phyloP scores from a whole-genome alignment of 164 flowering plant genomes.

The Piper betle region DNA sequence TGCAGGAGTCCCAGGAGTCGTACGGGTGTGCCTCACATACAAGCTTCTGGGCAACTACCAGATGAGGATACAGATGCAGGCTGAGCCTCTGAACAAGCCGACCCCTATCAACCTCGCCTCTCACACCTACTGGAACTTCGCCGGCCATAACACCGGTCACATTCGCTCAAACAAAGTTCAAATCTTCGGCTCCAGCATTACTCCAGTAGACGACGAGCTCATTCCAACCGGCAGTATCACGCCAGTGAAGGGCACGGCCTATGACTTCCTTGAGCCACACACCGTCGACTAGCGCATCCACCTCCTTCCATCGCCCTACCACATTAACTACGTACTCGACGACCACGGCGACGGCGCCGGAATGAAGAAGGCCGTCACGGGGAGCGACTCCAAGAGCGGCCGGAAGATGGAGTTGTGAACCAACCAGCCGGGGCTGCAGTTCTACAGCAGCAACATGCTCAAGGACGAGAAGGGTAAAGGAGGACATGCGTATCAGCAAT shows the following conservation, averaged over 20 bases:
- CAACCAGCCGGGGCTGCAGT: conserved; percentile 55
- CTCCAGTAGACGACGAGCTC: conserved; percentile 43
- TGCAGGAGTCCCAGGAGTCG: conserved; percentile 65
- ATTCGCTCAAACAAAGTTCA: conserved; percentile 41
- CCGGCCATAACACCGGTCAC: conserved; percentile 54
- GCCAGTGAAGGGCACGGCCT: conserved; percentile 53
- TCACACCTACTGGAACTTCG: conserved; percentile 73
- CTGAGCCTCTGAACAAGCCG: conserved; percentile 37
- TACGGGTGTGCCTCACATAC: conserved; percentile 31
- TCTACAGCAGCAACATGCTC: conserved; percentile 42
- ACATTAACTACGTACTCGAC: conserved; percentile 58
- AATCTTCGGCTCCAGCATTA: conserved; percentile 42
- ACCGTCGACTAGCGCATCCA: conserved; percentile 35
- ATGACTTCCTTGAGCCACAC: conserved; percentile 40
- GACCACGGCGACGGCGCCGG: conserved; percentile 1
- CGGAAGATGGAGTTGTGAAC: conserved; percentile 45
- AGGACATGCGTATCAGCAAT: conserved; percentile 33
- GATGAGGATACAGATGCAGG: conserved; percentile 36
- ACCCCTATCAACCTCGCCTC: conserved; percentile 65
- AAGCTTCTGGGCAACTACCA: conserved; percentile 15
- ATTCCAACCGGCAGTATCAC: conserved; percentile 69
- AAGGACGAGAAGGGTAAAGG: conserved; percentile 44
- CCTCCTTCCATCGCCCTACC: conserved; percentile 40
- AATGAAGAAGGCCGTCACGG: conserved; percentile 34
- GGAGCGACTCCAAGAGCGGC: conserved; percentile 34